Evolutionary conservation across 2,329 filamentous ascomycete species (phyloP), one percentile per base, ranked within the genome.

Genomic region (Ophiostoma sp.): DNA sequence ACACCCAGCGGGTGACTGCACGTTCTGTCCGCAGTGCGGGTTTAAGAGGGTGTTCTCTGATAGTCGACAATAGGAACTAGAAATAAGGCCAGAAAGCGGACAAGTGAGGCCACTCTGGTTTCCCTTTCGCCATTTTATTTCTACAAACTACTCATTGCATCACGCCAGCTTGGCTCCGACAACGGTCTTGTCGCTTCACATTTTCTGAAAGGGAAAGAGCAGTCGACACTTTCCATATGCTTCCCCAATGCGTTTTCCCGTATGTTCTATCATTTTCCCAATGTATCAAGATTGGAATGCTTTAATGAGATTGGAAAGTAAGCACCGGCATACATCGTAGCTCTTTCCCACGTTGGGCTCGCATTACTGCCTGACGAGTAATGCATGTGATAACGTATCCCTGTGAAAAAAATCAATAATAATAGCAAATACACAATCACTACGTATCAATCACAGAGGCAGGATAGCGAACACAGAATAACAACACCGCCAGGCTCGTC

Each of bases 31-130:
- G 60, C 31, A 35, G 15, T 64, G 60, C 31, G 60, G 60, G 60
- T 36, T 35, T n/a, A 64, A 64, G 60, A n/a, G 10, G 20, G 15
- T 4, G 8, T 27, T 13, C 31, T 11, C 31, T 33, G 31, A 62
- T 48, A 20, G 17, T 20, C 41, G 7, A 48, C 27, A 13, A 3
- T 20, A 54, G 1, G 11, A 57, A 57, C 23, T 31, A 31, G 31
- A 20, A 35, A 65, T 65, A 65, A 65, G 62, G 62, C 62, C 62
- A 65, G 62, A 65, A 65, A 65, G 62, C 36, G 35, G 62, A 65
- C 8, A 65, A 65, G 35, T 65, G 62, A 65, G 33, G n/a, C 62
- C 62, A 65, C 62, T 64, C 6, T 20, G 10, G 35, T 13, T 13
- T 33, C 13, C 31, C 8, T 23, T 13, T 36, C 13, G 27, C 57